Base-by-base conservation (phyloP, 345 rosid species). In the Carallia brachiata region DNA sequence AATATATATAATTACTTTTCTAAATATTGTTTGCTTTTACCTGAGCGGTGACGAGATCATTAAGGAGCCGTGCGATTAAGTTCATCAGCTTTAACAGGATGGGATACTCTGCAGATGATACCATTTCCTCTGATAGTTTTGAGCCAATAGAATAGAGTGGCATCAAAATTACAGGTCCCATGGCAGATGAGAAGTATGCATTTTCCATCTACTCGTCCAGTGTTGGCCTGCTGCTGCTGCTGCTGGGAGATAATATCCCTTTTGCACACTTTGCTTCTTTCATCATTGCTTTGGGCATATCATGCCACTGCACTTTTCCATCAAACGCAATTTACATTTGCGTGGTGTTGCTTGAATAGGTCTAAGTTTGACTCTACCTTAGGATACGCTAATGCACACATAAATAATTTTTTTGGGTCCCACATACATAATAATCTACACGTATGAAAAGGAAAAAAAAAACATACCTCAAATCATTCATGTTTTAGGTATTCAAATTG, bases 181-280 rank as follows among this genome's bases (percentile, higher is more conserved):
- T 13, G 9, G 75, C 69, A 48, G 65, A 52, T 9, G 63, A 54
- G 2, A 72, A 65, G 6, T 57, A 71, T 56, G 63, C 75, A 15
- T 56, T 62, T 19, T 61, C 61, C 37, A 72, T 57, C 18, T 72
- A 72, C 3, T 72, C 69, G n/a, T 72, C 63, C 65, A 65, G 5
- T 9, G 70, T 5, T 18, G 75, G 75, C 9, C 13, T 40, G 48
- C 23, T 23, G 23, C 23, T 23, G 23, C 23, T 23, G 23, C 23
- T 23, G 23, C 23, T 23, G 23, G 23, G 23, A 23, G 64, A 13
- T 1, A 47, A 9, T 36, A 31, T 18, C 18, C 54, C 60, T 72
- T 13, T 48, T 31, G 69, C 57, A 69, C 75, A 63, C 0, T 56
- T 54, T 15, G 48, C 36, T 44, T 72, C 75, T 36, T 12, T 18